phyloP scores from a whole-genome alignment of 1,284 basidiomycete species.

The Peniophora sp. region DNA sequence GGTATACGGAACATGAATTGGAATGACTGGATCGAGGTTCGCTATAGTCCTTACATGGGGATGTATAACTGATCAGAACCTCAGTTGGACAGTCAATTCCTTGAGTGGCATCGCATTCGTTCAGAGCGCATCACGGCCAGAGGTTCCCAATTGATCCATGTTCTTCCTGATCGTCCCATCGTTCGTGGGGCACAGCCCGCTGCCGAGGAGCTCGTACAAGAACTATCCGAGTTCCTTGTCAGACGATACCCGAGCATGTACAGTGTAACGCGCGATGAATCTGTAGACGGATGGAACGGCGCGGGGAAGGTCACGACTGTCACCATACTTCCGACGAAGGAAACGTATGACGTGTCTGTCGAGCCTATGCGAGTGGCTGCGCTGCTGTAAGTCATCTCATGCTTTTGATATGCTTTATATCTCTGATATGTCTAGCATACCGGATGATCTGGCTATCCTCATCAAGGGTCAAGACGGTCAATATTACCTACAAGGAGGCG shows the following conservation, averaged over 20 bases:
- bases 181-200: slow-evolving; percentile 19
- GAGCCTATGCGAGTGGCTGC: slow-evolving; percentile 57
- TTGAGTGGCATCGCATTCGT: slow-evolving; percentile 45
- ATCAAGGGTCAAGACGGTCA: slow-evolving; percentile 61
- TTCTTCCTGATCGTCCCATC: slow-evolving; percentile 41
- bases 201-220: slow-evolving; percentile 61
- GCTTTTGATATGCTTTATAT: not conserved
- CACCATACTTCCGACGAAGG: slow-evolving; percentile 41
- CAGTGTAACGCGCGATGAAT: slow-evolving; percentile 33
- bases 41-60: not conserved
- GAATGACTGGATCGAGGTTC: slow-evolving; percentile 13
- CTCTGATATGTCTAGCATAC: slow-evolving; percentile 29
- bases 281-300: slow-evolving; percentile 41
- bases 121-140: slow-evolving; percentile 42
- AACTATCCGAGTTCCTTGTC: slow-evolving; percentile 58
- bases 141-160: slow-evolving; percentile 38
- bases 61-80: not conserved
- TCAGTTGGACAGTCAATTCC: slow-evolving; percentile 50
- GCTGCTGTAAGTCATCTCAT: slow-evolving; percentile 29
- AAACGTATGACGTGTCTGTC: slow-evolving; percentile 41
- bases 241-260: slow-evolving; percentile 56
- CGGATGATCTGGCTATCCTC: slow-evolving; percentile 75
- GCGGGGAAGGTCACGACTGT: slow-evolving; percentile 44
- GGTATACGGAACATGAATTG: slow-evolving; percentile 12
- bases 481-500: slow-evolving; percentile 67